These are phyloP conservation scores for Boehmeria nivea DNA, from an alignment of 306 rosid genomes.

Conservation along the genomic window DNA sequence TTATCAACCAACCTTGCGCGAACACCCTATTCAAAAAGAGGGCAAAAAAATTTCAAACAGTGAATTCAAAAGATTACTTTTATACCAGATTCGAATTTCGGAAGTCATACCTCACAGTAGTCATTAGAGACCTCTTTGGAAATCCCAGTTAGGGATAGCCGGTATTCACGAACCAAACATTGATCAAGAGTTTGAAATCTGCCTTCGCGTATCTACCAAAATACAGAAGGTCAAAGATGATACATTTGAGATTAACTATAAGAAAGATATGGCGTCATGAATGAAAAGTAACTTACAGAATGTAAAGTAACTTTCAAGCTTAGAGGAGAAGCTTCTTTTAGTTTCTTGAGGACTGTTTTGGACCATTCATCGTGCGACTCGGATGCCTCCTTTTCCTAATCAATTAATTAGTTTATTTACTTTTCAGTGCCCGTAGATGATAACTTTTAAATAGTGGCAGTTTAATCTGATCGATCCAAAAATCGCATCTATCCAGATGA, in stretches of 20 bases:
- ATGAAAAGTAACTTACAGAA: slow-evolving; percentile 61
- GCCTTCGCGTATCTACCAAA: slow-evolving; percentile 81
- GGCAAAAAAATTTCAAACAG: background rate
- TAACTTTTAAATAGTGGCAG: no score
- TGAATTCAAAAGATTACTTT: slow-evolving; percentile 3
- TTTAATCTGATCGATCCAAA: no score
- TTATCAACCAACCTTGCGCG: slow-evolving; percentile 79
- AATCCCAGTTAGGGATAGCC: slow-evolving; percentile 52
- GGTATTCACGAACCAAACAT: slow-evolving; percentile 84
- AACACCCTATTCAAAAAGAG: slow-evolving; percentile 50
- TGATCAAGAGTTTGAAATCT: slow-evolving; percentile 82
- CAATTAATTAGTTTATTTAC: slow-evolving; percentile 15
- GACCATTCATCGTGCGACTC: slow-evolving; percentile 64
- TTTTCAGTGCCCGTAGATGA: background rate
- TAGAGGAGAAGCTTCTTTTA: slow-evolving; percentile 85
- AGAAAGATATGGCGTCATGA: background rate
- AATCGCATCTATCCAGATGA: no score
- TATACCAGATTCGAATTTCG: background rate
- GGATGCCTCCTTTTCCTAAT: slow-evolving; percentile 73
- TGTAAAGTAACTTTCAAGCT: slow-evolving; percentile 72
- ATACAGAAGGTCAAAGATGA: slow-evolving; percentile 19
- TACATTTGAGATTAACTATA: slow-evolving; percentile 15
- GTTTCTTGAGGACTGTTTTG: slow-evolving; percentile 43
- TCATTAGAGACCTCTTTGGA: slow-evolving; percentile 58
- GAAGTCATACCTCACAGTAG: slow-evolving; percentile 61